Evolutionary conservation across 208 protist species (phyloP).

Genomic region (Leishmania gerbilli): DNA sequence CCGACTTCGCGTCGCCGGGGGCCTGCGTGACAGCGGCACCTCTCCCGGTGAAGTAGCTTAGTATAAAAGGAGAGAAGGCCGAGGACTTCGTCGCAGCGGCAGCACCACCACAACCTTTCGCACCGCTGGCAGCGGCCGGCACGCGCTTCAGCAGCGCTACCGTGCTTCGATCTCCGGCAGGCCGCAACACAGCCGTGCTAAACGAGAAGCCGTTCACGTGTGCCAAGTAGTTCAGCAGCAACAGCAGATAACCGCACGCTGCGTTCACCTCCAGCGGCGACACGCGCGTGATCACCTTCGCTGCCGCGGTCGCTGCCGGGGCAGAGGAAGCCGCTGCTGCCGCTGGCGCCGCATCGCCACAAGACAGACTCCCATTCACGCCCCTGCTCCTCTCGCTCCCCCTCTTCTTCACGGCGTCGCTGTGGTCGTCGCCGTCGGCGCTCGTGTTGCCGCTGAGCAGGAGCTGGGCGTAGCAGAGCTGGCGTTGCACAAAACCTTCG

Average conservation of each 20-base stretch:
- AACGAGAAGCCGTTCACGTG: slow-evolving; percentile 50
- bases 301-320: slow-evolving; percentile 6
- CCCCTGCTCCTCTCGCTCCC: background rate
- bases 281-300: slow-evolving; percentile 30
- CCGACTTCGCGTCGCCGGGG: background rate
- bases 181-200: slow-evolving; percentile 38
- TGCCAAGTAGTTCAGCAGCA: slow-evolving; percentile 50
- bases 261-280: slow-evolving; percentile 66
- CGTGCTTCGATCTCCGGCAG: slow-evolving; percentile 51
- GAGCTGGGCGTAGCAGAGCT: slow-evolving; percentile 28
- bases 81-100: background rate
- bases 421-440: background rate
- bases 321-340: background rate
- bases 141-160: slow-evolving; percentile 41
- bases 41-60: background rate
- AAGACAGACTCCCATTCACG: no score
- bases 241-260: slow-evolving; percentile 65
- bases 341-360: background rate
- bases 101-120: background rate
- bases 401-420: background rate
- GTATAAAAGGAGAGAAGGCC: slow-evolving; percentile 6
- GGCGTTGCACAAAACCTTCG: slow-evolving; percentile 21
- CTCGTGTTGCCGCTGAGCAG: slow-evolving; percentile 34
- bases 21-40: background rate
- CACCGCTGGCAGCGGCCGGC: background rate